A percentile compares a stretch with the other conserved stretches of the same genome.
Evolutionary conservation across 75 land plant genomes (phyloP).

Genomic region (Larix kaempferi): DNA sequence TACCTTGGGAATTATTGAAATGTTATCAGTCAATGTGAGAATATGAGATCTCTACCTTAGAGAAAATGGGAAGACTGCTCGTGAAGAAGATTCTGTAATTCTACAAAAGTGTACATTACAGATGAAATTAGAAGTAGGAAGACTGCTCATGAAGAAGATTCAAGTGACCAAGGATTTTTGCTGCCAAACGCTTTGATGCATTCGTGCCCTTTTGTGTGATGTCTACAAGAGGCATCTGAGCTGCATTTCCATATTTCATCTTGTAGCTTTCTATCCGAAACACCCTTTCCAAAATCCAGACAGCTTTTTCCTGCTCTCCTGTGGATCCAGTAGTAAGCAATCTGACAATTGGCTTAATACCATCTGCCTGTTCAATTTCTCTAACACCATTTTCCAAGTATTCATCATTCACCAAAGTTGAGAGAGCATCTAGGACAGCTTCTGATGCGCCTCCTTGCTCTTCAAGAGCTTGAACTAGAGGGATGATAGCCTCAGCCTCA

Average conservation of each 20-base stretch:
- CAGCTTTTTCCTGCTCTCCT: conserved; percentile 42
- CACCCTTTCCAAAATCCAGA: conserved; percentile 51
- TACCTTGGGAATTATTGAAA: not conserved
- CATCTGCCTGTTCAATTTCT: conserved; percentile 52
- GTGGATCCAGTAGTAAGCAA: conserved; percentile 37
- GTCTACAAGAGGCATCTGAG: conserved; percentile 67
- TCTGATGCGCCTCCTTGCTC: conserved; percentile 39
- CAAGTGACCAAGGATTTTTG: conserved; percentile 61
- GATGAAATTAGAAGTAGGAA: conserved; percentile 41
- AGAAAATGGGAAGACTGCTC: not conserved
- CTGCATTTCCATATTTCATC: conserved; percentile 38
- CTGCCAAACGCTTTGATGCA: conserved; percentile 50
- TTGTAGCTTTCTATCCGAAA: conserved; percentile 53
- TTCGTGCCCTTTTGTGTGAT: conserved; percentile 54
- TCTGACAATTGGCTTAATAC: conserved; percentile 43
- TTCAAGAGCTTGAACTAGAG: conserved; percentile 49
- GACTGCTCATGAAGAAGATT: conserved; percentile 70
- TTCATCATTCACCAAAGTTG: conserved; percentile 56
- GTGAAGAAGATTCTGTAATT: not conserved
- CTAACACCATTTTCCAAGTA: conserved; percentile 40
- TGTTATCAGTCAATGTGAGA: not conserved
- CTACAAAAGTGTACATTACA: not conserved
- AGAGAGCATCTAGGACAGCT: conserved; percentile 51
- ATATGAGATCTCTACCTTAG: not conserved
- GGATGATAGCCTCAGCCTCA: conserved; percentile 54